Percentiles rank a stretch among this genome's conserved stretches.
Conservation (phyloP, 805 yeast species). For the Candida patagonica region DNA sequence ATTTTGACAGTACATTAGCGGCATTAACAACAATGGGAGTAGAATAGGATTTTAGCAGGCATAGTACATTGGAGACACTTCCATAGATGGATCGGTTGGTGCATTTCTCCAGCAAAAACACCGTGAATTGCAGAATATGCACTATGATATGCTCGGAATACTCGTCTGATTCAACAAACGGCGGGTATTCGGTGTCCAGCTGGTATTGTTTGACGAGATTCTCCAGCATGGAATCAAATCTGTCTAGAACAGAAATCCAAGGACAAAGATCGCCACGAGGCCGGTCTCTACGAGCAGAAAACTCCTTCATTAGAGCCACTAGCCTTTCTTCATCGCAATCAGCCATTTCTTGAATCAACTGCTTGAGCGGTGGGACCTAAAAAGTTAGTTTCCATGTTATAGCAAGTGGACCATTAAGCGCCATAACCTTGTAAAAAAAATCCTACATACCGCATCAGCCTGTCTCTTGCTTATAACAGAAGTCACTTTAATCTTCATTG, state of each 20-base stretch:
- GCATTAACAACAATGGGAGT: slow-evolving; percentile 51
- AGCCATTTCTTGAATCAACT: slow-evolving; percentile 11
- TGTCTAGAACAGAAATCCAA: slow-evolving; percentile 70
- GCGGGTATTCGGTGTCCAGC: slow-evolving; percentile 37
- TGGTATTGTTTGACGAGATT: slow-evolving; percentile 44
- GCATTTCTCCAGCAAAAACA: slow-evolving; percentile 57
- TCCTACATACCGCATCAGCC: slow-evolving; percentile 18
- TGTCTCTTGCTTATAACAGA: slow-evolving; percentile 17
- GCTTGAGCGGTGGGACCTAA: slow-evolving; percentile 16
- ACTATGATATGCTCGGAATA: slow-evolving; percentile 41
- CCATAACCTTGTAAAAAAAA: neutral
- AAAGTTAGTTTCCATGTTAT: neutral
- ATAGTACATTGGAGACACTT: slow-evolving; percentile 52
- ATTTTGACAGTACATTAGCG: slow-evolving; percentile 46
- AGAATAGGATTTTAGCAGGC: slow-evolving; percentile 50
- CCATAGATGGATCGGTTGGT: slow-evolving; percentile 57
- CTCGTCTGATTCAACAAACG: slow-evolving; percentile 35
- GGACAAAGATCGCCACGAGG: slow-evolving; percentile 62
- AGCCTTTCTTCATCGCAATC: slow-evolving; percentile 32
- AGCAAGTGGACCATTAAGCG: too few relatives aligned
- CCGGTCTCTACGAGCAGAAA: slow-evolving; percentile 43
- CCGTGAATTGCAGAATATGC: slow-evolving; percentile 52
- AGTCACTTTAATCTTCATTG: slow-evolving; percentile 18
- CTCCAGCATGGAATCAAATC: slow-evolving; percentile 62
- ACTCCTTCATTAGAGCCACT: slow-evolving; percentile 30